A percentile compares a stretch with the other conserved stretches of the same genome.
These are phyloP conservation scores for Jatropha curcas DNA, from an alignment of 345 rosid genomes.

Conservation along the genomic window DNA sequence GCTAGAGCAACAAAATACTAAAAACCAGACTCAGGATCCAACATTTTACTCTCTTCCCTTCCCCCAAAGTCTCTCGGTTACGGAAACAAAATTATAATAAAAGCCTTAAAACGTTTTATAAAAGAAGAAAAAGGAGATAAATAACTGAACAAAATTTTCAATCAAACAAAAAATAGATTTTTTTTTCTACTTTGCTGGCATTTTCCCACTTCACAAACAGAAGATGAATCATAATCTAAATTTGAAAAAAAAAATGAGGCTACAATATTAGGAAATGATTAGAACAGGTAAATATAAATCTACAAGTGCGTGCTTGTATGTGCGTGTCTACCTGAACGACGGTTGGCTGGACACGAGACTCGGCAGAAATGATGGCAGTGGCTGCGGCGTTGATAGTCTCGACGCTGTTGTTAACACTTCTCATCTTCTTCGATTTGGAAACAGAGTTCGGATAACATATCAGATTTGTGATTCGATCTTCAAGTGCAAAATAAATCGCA, in stretches of 20 bases:
- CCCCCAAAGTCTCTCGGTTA: constrained; percentile 13
- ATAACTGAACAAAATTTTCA: background rate
- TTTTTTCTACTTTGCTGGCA: background rate
- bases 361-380: constrained; percentile 85
- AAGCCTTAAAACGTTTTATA: background rate
- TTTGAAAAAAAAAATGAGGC: too few species aligned
- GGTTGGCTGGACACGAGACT: constrained; percentile 76
- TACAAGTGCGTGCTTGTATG: background rate
- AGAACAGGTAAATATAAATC: background rate
- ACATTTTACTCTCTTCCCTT: background rate
- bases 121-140: background rate
- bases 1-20: background rate
- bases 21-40: constrained; percentile 25
- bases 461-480: background rate
- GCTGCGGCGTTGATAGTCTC: constrained; percentile 95
- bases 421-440: constrained; percentile 45
- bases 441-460: constrained; percentile 24
- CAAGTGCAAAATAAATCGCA: background rate
- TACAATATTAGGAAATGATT: too few species aligned
- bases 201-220: constrained; percentile 7
- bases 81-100: constrained; percentile 7
- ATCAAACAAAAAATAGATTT: constrained; percentile 3
- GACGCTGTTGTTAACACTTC: constrained; percentile 54
- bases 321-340: constrained; percentile 46
- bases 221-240: background rate